phyloP scores from a whole-genome alignment of 371 early-diverging fungal species.

The Apophysomyces elegans region DNA sequence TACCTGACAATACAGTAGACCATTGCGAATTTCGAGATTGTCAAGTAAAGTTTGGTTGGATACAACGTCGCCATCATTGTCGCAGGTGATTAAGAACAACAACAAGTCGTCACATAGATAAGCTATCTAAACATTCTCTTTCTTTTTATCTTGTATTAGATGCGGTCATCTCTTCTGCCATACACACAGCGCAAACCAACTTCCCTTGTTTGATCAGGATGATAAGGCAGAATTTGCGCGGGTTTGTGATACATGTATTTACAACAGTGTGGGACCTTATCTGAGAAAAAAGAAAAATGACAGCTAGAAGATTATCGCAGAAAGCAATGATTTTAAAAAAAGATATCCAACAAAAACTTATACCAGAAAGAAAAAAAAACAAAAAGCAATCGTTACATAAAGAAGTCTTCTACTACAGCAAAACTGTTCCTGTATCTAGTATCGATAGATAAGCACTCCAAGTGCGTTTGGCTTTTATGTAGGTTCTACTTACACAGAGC shows the following conservation, averaged over 20 bases:
- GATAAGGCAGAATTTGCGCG: constrained; percentile 24
- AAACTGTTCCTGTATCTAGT: too few species aligned
- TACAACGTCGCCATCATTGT: constrained; percentile 27
- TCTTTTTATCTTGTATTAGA: constrained; percentile 4
- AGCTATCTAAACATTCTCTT: background rate
- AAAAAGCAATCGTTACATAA: too few species aligned
- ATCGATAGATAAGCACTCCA: too few species aligned
- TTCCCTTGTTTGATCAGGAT: constrained; percentile 22
- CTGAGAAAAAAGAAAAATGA: constrained; percentile 7
- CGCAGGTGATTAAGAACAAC: constrained; percentile 21
- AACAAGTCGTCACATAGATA: background rate
- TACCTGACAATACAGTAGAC: constrained; percentile 17
- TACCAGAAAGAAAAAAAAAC: too few species aligned
- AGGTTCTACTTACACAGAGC: too few species aligned
- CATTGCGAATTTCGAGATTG: constrained; percentile 19
- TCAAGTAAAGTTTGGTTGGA: constrained; percentile 22
- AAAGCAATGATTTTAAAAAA: background rate
- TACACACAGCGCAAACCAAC: constrained; percentile 23
- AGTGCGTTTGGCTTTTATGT: too few species aligned
- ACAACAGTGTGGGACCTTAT: constrained; percentile 8
- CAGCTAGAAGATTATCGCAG: background rate
- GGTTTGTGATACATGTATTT: constrained; percentile 28
- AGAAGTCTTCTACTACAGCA: too few species aligned
- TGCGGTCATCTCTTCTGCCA: constrained; percentile 27
- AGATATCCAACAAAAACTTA: background rate